Base-by-base conservation (phyloP, 2,329 filamentous ascomycete genomes). In the Pezicula carpinea region DNA sequence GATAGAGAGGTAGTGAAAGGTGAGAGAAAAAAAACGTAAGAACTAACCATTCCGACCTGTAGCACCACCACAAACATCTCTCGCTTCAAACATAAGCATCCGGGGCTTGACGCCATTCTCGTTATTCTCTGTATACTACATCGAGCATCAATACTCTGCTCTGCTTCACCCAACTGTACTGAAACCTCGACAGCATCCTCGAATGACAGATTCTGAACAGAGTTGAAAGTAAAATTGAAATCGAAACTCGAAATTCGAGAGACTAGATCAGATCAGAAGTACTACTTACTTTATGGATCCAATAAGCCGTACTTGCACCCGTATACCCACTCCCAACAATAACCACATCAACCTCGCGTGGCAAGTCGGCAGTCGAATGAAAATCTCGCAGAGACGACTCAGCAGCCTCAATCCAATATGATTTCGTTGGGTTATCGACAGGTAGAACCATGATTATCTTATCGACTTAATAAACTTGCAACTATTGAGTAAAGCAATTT, bases 11-110 rank as follows among this genome's bases (percentile, higher is more conserved):
- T n/a, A n/a, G n/a, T n/a, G n/a, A n/a, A n/a, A n/a, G n/a, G n/a
- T n/a, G n/a, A n/a, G n/a, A n/a, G n/a, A n/a, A n/a, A n/a, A n/a
- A n/a, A n/a, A n/a, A n/a, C n/a, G 21, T 62, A 57, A 42, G 50
- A 49, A 47, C 57, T 50, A 13, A 14, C 70, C 69, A 54, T 72
- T 72, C 13, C 70, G 64, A 6, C 68, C 69, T 4, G 70, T 71
- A 3, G 70, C 70, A 5, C 69, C 69, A 13, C 66, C 71, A 47
- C 68, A 70, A 2, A 60, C 61, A 45, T 66, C 58, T 11, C 68
- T 54, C 2, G 67, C 68, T 49, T 71, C 68, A 1, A 71, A 51
- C 17, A 71, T 63, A 18, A 69, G 63, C 0, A 59, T 64, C 10
- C 59, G 64, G 4, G 14, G 52, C 6, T 38, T 26, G 21, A 55